These are phyloP conservation scores for Myxozyma geophila DNA, from an alignment of 805 yeast species.

Conservation along the genomic window DNA sequence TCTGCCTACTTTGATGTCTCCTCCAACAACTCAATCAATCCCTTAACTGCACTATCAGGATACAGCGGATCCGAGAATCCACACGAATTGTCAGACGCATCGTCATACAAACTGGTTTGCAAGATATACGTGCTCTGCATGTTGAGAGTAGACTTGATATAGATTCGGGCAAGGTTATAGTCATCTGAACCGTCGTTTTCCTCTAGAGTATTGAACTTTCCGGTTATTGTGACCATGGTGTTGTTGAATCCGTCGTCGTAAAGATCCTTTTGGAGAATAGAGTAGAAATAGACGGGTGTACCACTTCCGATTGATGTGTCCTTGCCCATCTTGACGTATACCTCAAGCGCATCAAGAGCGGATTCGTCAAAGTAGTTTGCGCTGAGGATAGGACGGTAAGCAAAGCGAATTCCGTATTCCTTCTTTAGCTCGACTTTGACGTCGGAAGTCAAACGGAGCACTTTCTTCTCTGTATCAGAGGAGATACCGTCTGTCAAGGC, in stretches of 20 bases:
- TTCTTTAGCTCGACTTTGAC: background rate
- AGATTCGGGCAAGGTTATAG: background rate
- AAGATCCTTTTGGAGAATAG: background rate
- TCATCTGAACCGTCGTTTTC: constrained; percentile 6
- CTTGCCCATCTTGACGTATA: constrained; percentile 7
- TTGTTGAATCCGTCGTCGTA: constrained; percentile 6
- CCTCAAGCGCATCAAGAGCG: background rate
- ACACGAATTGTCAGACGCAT: constrained; percentile 3
- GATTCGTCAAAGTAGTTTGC: background rate
- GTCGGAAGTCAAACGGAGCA: constrained; percentile 3
- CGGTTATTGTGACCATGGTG: constrained; percentile 8
- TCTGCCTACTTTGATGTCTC: background rate
- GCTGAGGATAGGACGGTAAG: background rate
- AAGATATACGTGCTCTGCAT: constrained; percentile 6
- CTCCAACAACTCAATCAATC: background rate
- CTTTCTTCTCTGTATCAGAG: background rate
- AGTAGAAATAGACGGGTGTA: background rate
- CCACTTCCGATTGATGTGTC: constrained; percentile 8
- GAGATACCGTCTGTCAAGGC: background rate
- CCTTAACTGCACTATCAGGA: background rate
- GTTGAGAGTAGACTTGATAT: background rate
- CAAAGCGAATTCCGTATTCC: constrained; percentile 4
- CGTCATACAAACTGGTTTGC: background rate
- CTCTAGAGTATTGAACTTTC: constrained; percentile 5
- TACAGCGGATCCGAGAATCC: constrained; percentile 7